Conservation (phyloP, 352 stramenopile species). For the Elongisporangium senticosum region DNA sequence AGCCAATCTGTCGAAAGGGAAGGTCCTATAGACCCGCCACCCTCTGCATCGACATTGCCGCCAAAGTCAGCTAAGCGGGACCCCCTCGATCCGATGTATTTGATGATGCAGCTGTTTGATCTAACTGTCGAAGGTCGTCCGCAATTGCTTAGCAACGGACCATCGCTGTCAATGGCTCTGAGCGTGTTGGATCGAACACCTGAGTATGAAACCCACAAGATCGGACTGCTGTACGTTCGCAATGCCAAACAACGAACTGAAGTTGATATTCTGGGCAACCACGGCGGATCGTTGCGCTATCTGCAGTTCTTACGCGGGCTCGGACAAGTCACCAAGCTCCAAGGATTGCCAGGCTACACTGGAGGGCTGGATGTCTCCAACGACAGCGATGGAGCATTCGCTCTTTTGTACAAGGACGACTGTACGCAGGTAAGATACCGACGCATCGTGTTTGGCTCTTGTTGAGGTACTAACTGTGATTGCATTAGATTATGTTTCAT, state of each 20-base stretch:
- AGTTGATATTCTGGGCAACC: conserved; percentile 61
- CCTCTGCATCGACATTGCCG: not conserved
- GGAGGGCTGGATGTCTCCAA: conserved; percentile 69
- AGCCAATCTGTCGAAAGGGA: not conserved
- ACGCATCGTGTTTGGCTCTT: not conserved
- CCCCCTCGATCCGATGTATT: conserved; percentile 48
- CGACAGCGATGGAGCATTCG: conserved; percentile 72
- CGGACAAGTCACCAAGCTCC: conserved; percentile 58
- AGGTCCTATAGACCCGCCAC: not conserved
- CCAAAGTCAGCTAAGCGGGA: conserved; percentile 3
- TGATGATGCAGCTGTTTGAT: conserved; percentile 86
- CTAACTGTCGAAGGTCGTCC: conserved; percentile 46
- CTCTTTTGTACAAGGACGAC: conserved; percentile 62
- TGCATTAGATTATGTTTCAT: conserved; percentile 81
- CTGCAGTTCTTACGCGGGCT: conserved; percentile 66
- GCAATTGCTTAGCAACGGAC: conserved; percentile 51
- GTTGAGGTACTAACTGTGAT: not conserved
- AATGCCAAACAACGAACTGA: conserved; percentile 54
- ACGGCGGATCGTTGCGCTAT: conserved; percentile 70
- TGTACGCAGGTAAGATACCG: conserved; percentile 45
- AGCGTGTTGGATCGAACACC: conserved; percentile 78
- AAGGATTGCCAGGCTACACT: conserved; percentile 60
- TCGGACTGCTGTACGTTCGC: conserved; percentile 73
- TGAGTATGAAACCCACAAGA: conserved; percentile 83
- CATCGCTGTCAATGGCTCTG: conserved; percentile 49